Base-by-base conservation (phyloP, 495 filamentous ascomycete genomes). In the Lasiosphaeria hispida region DNA sequence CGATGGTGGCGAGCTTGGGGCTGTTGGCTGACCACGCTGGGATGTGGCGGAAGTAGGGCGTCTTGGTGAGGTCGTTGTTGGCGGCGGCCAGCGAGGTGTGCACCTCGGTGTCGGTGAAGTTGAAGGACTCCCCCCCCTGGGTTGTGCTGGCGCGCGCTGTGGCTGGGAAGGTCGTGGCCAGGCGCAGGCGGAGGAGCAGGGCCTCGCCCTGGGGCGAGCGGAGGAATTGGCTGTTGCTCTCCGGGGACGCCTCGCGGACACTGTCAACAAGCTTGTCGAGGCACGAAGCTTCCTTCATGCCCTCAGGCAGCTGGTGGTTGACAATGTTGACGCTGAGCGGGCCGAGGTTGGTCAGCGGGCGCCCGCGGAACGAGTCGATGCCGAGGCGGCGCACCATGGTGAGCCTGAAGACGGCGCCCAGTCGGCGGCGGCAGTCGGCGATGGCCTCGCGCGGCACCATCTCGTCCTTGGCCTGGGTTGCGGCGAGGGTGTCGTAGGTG, bases 331-430 rank as follows among this genome's bases (percentile, higher is more conserved):
- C 63, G 35, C 50, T 57, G 14, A 69, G 61, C 13, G 56, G 59
- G 7, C 63, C 63, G 7, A 69, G 3, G 49, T 19, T 44, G 39
- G 66, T 69, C 7, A 69, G 55, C 10, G 51, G 37, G 7, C 40
- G 50, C 18, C 53, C 54, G 37, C 54, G 59, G 58, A 69, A 69
- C 23, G 36, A 10, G 55, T 67, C 60, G 11, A 57, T 65, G 15
- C 61, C 64, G 7, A 69, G 58, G 0, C 64, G 61, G n/a, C 64
- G 64, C 9, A 69, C 59, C 64, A 69, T 69, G 8, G 49, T 42
- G 36, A 44, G 38, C 4, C 48, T 40, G 19, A 70, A 57, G 17
- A 69, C 44, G n/a, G 6, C 10, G 48, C 53, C 38, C 10, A 72
- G 59, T 2, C 45, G 34, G 13, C 40, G 49, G 35, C 54, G 62